Evolutionary conservation across 2,329 filamentous ascomycete genomes (phyloP).

Genomic region (Phialocephala subalpina): DNA sequence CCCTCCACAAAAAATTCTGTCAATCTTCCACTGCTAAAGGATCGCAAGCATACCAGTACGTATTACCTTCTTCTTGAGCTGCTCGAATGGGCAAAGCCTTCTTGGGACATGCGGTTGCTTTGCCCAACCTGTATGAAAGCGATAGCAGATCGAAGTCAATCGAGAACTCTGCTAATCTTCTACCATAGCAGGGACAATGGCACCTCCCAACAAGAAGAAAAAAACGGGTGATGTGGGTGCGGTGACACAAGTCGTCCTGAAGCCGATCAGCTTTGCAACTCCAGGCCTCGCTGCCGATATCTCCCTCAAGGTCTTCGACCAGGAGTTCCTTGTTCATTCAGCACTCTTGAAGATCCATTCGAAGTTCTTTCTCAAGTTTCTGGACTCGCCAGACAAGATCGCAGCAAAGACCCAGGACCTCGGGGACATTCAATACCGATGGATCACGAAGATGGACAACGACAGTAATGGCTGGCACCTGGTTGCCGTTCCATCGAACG

Average conservation of each 20-base stretch:
- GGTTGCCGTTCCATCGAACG: not conserved
- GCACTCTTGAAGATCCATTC: not conserved
- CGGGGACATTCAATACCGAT: not conserved
- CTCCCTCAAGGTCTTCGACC: not conserved
- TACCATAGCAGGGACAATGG: too few species aligned
- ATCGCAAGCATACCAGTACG: too few species aligned
- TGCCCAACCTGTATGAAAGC: too few species aligned
- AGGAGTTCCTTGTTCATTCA: not conserved
- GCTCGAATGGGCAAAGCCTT: too few species aligned
- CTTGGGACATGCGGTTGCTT: too few species aligned
- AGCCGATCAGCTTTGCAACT: not conserved
- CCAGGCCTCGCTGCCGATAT: not conserved
- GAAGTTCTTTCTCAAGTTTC: not conserved
- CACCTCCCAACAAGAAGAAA: not conserved
- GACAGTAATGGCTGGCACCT: not conserved
- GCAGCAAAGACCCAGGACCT: not conserved
- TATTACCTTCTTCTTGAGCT: too few species aligned
- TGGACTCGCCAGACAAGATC: not conserved
- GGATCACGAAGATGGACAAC: not conserved
- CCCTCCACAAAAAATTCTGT: too few species aligned
- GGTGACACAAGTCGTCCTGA: too few species aligned
- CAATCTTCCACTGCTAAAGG: too few species aligned
- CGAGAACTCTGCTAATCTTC: too few species aligned
- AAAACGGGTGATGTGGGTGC: not conserved
- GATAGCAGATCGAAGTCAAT: too few species aligned